Evolutionary conservation across 2,329 filamentous ascomycete genomes (phyloP).

Genomic region (Colletotrichum sp.): DNA sequence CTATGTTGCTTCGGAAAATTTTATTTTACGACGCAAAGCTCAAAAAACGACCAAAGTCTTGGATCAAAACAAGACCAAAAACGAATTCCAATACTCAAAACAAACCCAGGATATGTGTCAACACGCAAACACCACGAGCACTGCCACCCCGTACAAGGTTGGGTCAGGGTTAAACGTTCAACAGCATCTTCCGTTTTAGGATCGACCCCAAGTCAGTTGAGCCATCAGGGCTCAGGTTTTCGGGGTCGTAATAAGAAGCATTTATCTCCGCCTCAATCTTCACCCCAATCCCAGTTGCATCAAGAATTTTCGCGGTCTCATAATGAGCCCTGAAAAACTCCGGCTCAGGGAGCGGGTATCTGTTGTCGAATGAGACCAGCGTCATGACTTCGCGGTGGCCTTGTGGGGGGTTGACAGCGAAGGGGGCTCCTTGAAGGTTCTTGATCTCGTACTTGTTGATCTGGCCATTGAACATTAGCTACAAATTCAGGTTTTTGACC

Average conservation of each 20-base stretch:
- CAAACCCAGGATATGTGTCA: neutral
- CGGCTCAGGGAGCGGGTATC: neutral
- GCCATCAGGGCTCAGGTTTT: neutral
- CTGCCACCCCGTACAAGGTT: neutral
- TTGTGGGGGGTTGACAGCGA: neutral
- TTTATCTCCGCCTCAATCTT: neutral
- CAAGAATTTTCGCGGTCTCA: neutral
- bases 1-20: no score
- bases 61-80: neutral
- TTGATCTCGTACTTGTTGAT: neutral
- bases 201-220: neutral
- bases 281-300: neutral
- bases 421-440: neutral
- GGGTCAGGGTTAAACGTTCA: neutral
- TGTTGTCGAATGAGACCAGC: neutral
- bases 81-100: neutral
- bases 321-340: neutral
- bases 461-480: neutral
- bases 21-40: neutral
- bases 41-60: neutral
- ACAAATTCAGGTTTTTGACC: no score
- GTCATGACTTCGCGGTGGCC: neutral
- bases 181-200: neutral
- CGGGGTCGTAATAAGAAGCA: neutral
- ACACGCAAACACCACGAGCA: neutral